A percentile compares a stretch with the other conserved stretches of the same genome.
Conservation (phyloP, 139 green algal species). For the Tetradesmus obliquus region DNA sequence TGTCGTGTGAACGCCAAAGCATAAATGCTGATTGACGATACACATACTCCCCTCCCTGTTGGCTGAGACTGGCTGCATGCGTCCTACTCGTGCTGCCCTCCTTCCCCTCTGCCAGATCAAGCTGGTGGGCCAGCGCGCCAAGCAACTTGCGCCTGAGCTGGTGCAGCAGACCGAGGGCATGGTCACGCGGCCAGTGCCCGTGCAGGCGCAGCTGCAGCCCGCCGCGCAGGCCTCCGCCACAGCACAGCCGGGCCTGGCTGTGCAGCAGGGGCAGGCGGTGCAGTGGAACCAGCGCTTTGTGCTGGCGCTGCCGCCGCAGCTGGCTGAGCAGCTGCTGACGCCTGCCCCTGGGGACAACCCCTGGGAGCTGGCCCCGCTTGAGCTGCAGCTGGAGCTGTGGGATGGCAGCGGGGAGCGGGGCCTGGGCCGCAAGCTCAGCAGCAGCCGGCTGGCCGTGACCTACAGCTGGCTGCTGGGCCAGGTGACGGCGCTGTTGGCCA, state of each 20-base stretch:
- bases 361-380: conserved; percentile 49
- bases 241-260: neutral
- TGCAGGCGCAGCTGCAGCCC: neutral
- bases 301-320: conserved; percentile 61
- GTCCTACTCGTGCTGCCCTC: no score
- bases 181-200: conserved; percentile 50
- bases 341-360: conserved; percentile 62
- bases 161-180: conserved; percentile 47
- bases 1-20: no score
- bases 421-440: conserved; percentile 48
- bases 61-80: no score
- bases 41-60: no score
- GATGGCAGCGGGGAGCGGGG: conserved; percentile 53
- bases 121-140: neutral
- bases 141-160: conserved; percentile 26
- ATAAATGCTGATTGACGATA: no score
- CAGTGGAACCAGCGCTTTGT: conserved; percentile 74
- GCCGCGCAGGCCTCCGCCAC: neutral
- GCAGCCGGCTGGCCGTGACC: conserved; percentile 25
- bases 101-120: neutral
- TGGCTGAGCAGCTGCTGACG: conserved; percentile 60
- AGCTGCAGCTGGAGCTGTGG: conserved; percentile 57
- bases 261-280: conserved; percentile 8
- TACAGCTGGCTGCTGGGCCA: conserved; percentile 55
- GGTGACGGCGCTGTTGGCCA: conserved; percentile 40